A percentile compares a stretch with the other conserved stretches of the same genome.
Conservation (phyloP, 805 yeast genomes). For the Barnettozyma salicaria region DNA sequence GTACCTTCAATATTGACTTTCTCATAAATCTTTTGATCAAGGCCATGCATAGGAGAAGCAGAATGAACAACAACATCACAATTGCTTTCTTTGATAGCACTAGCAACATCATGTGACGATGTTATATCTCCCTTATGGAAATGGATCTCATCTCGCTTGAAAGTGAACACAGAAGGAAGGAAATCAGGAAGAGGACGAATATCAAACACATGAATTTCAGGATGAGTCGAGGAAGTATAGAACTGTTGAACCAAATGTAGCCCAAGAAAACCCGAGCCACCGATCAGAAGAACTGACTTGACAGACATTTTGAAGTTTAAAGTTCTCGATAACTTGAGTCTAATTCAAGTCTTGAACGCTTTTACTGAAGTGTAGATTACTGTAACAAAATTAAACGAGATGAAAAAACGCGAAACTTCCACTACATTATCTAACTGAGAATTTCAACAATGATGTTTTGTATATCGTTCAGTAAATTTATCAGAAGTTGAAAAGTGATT, state of each 20-base stretch:
- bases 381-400: too few species aligned
- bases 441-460: background rate
- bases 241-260: slow-evolving; percentile 86
- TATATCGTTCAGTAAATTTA: background rate
- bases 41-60: slow-evolving; percentile 94
- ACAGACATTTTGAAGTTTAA: slow-evolving; percentile 12
- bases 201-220: slow-evolving; percentile 82
- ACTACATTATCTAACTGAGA: too few species aligned
- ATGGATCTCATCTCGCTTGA: slow-evolving; percentile 49
- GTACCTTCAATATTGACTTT: slow-evolving; percentile 93
- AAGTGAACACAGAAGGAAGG: slow-evolving; percentile 67
- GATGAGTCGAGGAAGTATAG: slow-evolving; percentile 54
- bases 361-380: too few species aligned
- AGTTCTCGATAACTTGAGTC: background rate
- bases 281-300: slow-evolving; percentile 66
- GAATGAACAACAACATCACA: slow-evolving; percentile 87
- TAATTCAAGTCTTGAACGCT: background rate
- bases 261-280: slow-evolving; percentile 95
- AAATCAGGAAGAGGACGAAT: slow-evolving; percentile 79
- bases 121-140: slow-evolving; percentile 85
- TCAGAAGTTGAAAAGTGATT: slow-evolving; percentile 10
- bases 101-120: slow-evolving; percentile 55
- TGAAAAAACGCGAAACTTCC: too few species aligned
- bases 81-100: slow-evolving; percentile 50
- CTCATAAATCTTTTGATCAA: slow-evolving; percentile 72